These are phyloP conservation scores for Capronia epimyces DNA, from an alignment of 2,329 filamentous ascomycete genomes.

Conservation along the genomic window DNA sequence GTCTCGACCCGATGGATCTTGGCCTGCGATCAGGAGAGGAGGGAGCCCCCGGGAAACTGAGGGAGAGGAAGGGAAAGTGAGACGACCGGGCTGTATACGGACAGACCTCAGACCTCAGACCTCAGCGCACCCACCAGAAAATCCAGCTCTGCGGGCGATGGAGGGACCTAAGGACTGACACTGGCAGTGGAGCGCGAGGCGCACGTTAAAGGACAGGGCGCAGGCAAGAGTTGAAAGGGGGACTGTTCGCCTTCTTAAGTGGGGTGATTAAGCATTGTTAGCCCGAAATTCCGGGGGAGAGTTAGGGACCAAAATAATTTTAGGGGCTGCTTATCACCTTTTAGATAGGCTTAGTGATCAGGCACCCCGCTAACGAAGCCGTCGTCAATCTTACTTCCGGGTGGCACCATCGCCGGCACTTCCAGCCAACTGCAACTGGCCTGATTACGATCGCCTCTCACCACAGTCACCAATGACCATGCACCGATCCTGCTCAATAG, in stretches of 20 bases:
- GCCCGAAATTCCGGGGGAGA: not conserved
- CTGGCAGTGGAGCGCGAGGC: not conserved
- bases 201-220: no score
- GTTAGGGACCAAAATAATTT: not conserved
- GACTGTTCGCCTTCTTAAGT: not conserved
- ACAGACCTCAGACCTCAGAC: no score
- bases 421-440: not conserved
- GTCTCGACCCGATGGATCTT: conserved; percentile 20
- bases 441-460: not conserved
- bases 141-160: not conserved
- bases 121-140: not conserved
- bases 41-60: not conserved
- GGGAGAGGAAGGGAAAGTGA: not conserved
- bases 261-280: not conserved
- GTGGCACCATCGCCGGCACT: conserved; percentile 19
- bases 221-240: not conserved
- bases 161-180: no score
- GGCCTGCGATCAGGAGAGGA: not conserved
- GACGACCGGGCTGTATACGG: not conserved
- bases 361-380: not conserved
- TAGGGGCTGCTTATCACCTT: not conserved
- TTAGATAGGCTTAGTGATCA: not conserved
- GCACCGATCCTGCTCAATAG: not conserved
- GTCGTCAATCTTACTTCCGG: conserved; percentile 12
- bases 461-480: not conserved